Evolutionary conservation across 73 alveolate genomes (phyloP).

Genomic region (Stentor coeruleus): DNA sequence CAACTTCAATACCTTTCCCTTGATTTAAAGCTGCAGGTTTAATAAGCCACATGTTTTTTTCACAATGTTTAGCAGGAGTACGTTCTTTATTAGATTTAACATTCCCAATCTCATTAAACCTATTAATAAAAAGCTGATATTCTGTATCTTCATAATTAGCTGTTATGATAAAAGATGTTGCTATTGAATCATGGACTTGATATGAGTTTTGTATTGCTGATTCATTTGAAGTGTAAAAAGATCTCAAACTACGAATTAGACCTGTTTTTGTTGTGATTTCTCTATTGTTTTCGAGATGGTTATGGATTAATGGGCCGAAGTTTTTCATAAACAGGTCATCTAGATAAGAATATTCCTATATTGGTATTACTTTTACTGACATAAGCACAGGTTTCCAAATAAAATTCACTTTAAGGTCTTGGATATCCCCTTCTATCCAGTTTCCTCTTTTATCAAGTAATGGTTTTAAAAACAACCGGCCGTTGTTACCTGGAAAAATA

Average conservation of each 20-base stretch:
- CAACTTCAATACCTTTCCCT: conserved; percentile 93
- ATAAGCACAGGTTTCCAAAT: no score
- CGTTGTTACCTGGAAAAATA: no score
- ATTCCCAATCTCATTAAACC: conserved; percentile 48
- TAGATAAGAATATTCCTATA: no score
- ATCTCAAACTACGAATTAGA: conserved; percentile 43
- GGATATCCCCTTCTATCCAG: no score
- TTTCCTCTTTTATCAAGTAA: no score
- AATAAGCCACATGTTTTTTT: conserved; percentile 81
- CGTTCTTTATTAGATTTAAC: conserved; percentile 39
- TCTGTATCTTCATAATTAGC: conserved; percentile 42
- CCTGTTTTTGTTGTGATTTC: conserved; percentile 54
- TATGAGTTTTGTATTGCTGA: conserved; percentile 45
- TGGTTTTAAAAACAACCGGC: no score
- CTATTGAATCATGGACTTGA: conserved; percentile 53
- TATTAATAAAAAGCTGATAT: conserved; percentile 26
- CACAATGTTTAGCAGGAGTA: conserved; percentile 75
- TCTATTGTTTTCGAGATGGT: conserved; percentile 46
- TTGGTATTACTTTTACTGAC: no score
- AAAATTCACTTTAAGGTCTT: no score
- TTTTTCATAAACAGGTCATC: no score
- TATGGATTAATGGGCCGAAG: no score
- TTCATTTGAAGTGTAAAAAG: conserved; percentile 41
- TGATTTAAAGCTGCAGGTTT: conserved; percentile 84
- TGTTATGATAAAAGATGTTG: conserved; percentile 52